A percentile compares a stretch with the other conserved stretches of the same genome.
phyloP scores from a whole-genome alignment of 2,329 filamentous ascomycete genomes.

The Endothia cerciana region DNA sequence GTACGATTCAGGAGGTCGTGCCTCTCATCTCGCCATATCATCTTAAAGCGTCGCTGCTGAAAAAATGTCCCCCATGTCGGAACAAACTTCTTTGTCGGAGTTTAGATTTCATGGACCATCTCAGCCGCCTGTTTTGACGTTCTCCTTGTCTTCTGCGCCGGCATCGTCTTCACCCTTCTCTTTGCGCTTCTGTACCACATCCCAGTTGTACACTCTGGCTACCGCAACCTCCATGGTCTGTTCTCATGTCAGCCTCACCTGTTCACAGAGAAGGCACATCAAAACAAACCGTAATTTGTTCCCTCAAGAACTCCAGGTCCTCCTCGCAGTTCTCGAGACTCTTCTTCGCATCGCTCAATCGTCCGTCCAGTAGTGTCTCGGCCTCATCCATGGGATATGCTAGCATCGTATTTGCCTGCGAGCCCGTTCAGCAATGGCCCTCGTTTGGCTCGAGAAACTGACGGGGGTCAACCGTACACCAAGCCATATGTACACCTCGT shows the following conservation, averaged over 20 bases:
- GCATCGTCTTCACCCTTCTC: conserved; percentile 72
- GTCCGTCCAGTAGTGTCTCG: conserved; percentile 74
- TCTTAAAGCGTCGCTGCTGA: not conserved
- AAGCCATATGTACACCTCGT: conserved; percentile 98
- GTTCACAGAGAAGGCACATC: not conserved
- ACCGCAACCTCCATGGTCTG: conserved; percentile 96
- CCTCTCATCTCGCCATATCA: conserved; percentile 7
- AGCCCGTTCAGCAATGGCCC: conserved; percentile 51
- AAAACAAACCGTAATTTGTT: conserved; percentile 85
- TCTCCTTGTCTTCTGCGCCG: conserved; percentile 45
- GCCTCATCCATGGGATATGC: conserved; percentile 91
- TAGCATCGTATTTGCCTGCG: conserved; percentile 86
- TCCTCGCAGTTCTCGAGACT: conserved; percentile 90
- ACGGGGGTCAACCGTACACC: conserved; percentile 52
- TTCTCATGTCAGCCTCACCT: conserved; percentile 14
- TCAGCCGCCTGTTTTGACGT: conserved; percentile 37
- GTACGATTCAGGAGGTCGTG: not conserved
- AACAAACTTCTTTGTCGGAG: conserved; percentile 12
- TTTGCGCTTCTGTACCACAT: conserved; percentile 93
- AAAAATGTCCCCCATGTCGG: conserved; percentile 10
- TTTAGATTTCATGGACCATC: not conserved
- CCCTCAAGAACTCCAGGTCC: conserved; percentile 90
- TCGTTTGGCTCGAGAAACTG: conserved; percentile 35
- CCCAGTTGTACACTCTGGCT: conserved; percentile 98
- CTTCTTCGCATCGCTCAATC: conserved; percentile 77